Evolutionary conservation across 495 filamentous ascomycete genomes (phyloP).

Genomic region (Extremus antarcticus): DNA sequence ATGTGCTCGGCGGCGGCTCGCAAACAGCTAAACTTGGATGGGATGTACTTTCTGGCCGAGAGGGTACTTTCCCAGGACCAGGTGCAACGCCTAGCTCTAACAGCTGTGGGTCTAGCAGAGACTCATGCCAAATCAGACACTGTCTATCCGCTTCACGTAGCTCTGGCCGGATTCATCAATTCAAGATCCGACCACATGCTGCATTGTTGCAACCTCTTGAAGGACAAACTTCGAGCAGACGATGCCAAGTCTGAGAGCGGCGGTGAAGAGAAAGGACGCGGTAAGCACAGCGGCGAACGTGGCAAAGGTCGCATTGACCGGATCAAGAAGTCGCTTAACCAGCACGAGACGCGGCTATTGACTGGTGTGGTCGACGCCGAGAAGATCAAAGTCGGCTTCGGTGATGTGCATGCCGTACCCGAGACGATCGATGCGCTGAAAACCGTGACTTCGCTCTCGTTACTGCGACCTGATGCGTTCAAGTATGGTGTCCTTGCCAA

Average conservation of each 20-base stretch:
- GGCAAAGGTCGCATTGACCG: conserved; percentile 15
- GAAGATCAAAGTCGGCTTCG: conserved; percentile 75
- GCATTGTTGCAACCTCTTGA: background rate
- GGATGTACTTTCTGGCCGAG: conserved; percentile 7
- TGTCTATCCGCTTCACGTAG: conserved; percentile 18
- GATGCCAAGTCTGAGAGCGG: background rate
- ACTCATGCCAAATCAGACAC: conserved; percentile 1
- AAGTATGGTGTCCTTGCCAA: conserved; percentile 87
- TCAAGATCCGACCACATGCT: background rate
- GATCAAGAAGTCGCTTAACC: conserved; percentile 39
- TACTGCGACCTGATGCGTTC: conserved; percentile 87
- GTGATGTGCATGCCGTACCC: conserved; percentile 66
- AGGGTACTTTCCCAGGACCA: conserved; percentile 24
- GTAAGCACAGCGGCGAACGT: conserved; percentile 23
- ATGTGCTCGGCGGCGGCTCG: background rate
- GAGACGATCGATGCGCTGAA: conserved; percentile 83
- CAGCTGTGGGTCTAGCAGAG: conserved; percentile 22
- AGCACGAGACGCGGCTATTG: conserved; percentile 72
- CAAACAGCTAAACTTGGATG: background rate
- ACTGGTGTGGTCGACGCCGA: conserved; percentile 68
- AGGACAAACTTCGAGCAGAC: conserved; percentile 8
- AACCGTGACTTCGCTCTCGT: conserved; percentile 76
- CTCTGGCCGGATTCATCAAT: conserved; percentile 13
- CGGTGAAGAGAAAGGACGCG: conserved; percentile 23
- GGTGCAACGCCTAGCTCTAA: conserved; percentile 27